Conservation (phyloP, 768 basidiomycete species). For the Leccinum incarnatum region DNA sequence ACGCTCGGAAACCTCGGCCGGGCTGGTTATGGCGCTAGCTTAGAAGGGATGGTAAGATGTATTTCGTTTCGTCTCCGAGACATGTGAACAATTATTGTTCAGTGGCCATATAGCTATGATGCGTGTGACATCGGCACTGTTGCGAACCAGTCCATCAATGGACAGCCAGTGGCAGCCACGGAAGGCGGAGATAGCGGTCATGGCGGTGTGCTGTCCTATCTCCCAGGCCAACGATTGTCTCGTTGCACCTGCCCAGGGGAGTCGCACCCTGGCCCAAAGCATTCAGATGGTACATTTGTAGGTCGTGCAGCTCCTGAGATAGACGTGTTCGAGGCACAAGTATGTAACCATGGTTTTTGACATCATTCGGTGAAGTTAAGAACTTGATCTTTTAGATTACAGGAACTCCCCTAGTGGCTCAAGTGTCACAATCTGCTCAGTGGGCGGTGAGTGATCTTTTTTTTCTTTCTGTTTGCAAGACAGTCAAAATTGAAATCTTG, state of each 20-base stretch:
- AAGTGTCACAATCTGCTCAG: conserved; percentile 84
- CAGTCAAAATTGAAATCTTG: not conserved
- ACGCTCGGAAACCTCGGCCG: conserved; percentile 59
- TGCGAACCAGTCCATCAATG: conserved; percentile 75
- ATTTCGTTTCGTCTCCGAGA: not conserved
- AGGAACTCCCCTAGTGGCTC: conserved; percentile 41
- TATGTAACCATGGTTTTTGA: conserved; percentile 17
- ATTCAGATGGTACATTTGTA: conserved; percentile 70
- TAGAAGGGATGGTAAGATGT: conserved; percentile 47
- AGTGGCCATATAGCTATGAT: conserved; percentile 71
- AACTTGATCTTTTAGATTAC: conserved; percentile 43
- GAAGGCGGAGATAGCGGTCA: conserved; percentile 31
- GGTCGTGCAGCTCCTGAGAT: conserved; percentile 88
- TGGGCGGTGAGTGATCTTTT: conserved; percentile 57
- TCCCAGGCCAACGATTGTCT: conserved; percentile 81
- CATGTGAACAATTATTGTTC: conserved; percentile 3
- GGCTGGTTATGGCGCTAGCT: conserved; percentile 66
- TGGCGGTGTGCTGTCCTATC: conserved; percentile 57
- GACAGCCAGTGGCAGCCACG: conserved; percentile 59
- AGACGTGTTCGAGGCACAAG: conserved; percentile 84
- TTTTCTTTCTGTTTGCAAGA: conserved; percentile 4
- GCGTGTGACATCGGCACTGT: conserved; percentile 83
- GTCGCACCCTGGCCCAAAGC: conserved; percentile 78
- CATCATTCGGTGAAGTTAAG: conserved; percentile 6
- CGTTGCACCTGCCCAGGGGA: conserved; percentile 83